Base-by-base conservation (phyloP, 495 filamentous ascomycete species). In the Platismatia glauca region DNA sequence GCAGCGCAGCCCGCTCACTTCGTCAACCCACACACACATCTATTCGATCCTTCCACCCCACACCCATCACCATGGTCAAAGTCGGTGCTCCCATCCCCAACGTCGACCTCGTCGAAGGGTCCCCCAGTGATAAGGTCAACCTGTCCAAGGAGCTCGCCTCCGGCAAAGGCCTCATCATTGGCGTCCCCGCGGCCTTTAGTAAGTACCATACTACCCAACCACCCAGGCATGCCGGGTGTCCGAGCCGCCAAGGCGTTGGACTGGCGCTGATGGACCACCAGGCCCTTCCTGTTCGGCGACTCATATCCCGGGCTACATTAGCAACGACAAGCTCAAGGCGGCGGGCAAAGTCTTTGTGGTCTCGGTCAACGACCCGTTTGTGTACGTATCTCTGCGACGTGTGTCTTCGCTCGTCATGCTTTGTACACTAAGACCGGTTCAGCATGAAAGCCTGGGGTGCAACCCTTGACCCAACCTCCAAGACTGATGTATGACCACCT, bases 311-410 rank as follows among this genome's bases (percentile, higher is more conserved):
- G 85, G 89, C 37, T 97, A 89, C 71, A 86, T 95, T 73, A 84
- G 84, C 67, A 86, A 86, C 70, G 81, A 84, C 44, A 82, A 84
- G 73, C 77, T 89, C 53, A 87, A 85, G 77, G 79, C 84, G 57
- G 90, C 87, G 16, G 90, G 93, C 57, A 71, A 83, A 55, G 87
- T 93, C 46, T 95, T 93, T 65, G 90, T 97, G 33, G 86, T 98
- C 57, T 81, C 86, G 31, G 91, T 97, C 72, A 98, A 98, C 75
- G 94, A 98, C 73, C 84, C 91, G 34, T 97, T 97, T 74, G 94
- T 97, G 85, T 95, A 82, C 77, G 88, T 76, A 9, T 4, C 22
- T 22, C 27, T 52, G 9, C 33, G 0, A 7, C 0, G 4, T 5
- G 3, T 33, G 27, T 53, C 29, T 2, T 33, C 7, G 1, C 2